Conservation (phyloP, 1,284 basidiomycete genomes). For the Neonothopanus nambi region DNA sequence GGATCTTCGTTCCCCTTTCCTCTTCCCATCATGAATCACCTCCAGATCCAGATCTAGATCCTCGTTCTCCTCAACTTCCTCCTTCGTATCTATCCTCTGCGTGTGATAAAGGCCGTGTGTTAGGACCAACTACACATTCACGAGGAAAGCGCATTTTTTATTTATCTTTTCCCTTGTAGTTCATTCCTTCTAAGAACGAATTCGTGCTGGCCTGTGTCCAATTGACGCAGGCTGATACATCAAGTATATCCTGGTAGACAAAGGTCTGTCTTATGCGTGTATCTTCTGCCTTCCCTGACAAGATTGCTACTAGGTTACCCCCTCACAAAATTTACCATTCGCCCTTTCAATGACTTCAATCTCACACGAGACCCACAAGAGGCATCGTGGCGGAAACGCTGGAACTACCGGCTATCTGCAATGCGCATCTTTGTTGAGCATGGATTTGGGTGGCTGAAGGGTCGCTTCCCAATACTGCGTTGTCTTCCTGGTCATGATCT, state of each 20-base stretch:
- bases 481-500: slow-evolving; percentile 19
- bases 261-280: slow-evolving; percentile 13
- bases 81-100: no score
- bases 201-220: no score
- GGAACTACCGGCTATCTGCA: slow-evolving; percentile 18
- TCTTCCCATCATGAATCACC: no score
- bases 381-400: slow-evolving; percentile 8
- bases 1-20: no score
- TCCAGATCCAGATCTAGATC: no score
- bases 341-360: slow-evolving; percentile 19
- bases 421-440: slow-evolving; percentile 22
- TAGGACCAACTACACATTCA: no score
- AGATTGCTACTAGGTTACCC: slow-evolving; percentile 22
- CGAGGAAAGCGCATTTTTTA: no score
- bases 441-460: slow-evolving; percentile 23
- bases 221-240: no score
- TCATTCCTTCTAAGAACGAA: no score
- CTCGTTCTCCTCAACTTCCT: no score
- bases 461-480: slow-evolving; percentile 21
- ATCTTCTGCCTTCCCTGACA: background rate
- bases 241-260: slow-evolving; percentile 21
- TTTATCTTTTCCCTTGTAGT: no score
- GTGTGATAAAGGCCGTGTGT: no score
- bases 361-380: slow-evolving; percentile 16
- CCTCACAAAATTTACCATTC: slow-evolving; percentile 17